Percentiles rank a stretch among this genome's conserved stretches.
Evolutionary conservation across 768 basidiomycete genomes (phyloP).

Genomic region (Tricholoma matsutake): DNA sequence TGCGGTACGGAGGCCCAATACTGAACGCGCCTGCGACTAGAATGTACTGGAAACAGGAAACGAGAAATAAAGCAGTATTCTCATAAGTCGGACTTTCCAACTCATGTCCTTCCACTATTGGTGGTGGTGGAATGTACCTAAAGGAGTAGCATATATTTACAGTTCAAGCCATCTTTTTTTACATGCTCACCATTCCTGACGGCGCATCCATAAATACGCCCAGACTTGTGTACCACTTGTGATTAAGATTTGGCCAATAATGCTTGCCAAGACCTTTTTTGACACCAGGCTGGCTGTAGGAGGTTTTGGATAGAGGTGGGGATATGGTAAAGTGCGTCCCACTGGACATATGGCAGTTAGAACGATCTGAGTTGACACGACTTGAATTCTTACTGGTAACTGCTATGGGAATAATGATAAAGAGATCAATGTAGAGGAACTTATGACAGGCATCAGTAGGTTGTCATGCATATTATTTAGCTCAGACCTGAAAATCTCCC

Average conservation of each 20-base stretch:
- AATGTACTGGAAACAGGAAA: conserved; percentile 99
- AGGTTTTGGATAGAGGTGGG: conserved; percentile 80
- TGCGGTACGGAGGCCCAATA: conserved; percentile 95
- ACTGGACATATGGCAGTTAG: conserved; percentile 47
- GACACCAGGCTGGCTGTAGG: conserved; percentile 96
- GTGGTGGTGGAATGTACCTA: conserved; percentile 78
- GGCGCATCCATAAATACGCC: conserved; percentile 86
- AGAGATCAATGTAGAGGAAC: conserved; percentile 97
- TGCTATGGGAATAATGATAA: conserved; percentile 96
- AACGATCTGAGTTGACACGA: conserved; percentile 2
- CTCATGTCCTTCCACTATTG: conserved; percentile 53
- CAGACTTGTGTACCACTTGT: conserved; percentile 81
- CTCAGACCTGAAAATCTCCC: conserved; percentile 88
- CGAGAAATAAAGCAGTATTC: conserved; percentile 86
- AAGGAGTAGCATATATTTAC: neutral
- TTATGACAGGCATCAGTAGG: conserved; percentile 25
- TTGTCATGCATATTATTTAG: conserved; percentile 1
- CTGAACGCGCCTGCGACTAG: conserved; percentile 96
- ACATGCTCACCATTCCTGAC: conserved; percentile 72
- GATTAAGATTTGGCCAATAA: conserved; percentile 88
- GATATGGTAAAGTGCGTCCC: conserved; percentile 91
- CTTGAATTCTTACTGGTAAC: conserved; percentile 74
- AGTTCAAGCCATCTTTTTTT: neutral
- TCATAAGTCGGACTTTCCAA: conserved; percentile 87
- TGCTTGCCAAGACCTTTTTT: conserved; percentile 89